phyloP scores from a whole-genome alignment of 441 rosid species.

The Melastoma candidum region DNA sequence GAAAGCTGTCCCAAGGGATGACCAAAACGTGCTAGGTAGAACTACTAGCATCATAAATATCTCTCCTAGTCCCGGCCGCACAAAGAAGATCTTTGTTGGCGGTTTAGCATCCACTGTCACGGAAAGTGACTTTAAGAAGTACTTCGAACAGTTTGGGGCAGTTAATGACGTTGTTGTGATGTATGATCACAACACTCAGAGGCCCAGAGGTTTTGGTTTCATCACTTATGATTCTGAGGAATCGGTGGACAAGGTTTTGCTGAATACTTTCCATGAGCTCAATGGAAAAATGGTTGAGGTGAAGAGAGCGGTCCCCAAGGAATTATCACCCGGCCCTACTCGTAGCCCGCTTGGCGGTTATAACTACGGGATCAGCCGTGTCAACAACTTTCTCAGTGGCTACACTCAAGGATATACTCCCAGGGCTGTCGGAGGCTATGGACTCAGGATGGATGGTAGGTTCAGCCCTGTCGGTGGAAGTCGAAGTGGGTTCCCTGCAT shows the following conservation, averaged over 20 bases:
- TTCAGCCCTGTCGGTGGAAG: conserved; percentile 2
- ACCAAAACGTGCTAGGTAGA: conserved; percentile 60
- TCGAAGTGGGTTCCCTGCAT: conserved; percentile 30
- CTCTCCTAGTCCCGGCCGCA: conserved; percentile 76
- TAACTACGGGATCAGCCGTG: conserved; percentile 3
- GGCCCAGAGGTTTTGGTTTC: conserved; percentile 98
- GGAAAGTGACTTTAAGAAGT: conserved; percentile 76
- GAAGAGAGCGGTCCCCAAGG: conserved; percentile 77
- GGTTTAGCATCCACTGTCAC: conserved; percentile 92
- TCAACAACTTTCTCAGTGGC: conserved; percentile 4
- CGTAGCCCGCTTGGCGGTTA: conserved; percentile 13
- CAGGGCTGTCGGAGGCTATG: conserved; percentile 5
- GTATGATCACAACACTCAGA: conserved; percentile 94
- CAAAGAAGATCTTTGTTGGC: conserved; percentile 91
- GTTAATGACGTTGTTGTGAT: conserved; percentile 89
- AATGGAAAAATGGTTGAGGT: conserved; percentile 90
- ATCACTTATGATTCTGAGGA: conserved; percentile 91
- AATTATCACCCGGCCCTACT: conserved; percentile 9
- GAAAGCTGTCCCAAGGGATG: conserved; percentile 94
- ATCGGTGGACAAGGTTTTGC: conserved; percentile 80
- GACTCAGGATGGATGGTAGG: conserved; percentile 18
- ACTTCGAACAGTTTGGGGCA: conserved; percentile 86
- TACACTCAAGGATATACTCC: conserved; percentile 42
- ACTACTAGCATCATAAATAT: conserved; percentile 62
- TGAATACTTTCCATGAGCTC: conserved; percentile 80